phyloP scores from a whole-genome alignment of 1,284 basidiomycete species.

The Marasmius tenuissimus region DNA sequence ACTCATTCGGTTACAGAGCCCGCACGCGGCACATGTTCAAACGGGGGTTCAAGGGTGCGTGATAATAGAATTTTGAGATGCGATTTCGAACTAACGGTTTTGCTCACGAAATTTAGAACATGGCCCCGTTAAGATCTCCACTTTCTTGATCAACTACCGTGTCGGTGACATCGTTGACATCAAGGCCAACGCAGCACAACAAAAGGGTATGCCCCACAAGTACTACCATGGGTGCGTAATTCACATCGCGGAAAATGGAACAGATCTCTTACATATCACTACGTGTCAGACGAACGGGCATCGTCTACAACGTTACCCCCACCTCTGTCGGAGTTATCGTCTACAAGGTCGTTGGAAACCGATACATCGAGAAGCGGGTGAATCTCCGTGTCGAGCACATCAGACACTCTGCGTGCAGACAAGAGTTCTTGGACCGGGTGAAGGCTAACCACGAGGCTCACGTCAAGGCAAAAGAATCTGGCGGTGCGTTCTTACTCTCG shows the following conservation, averaged over 20 bases:
- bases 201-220: slow-evolving; percentile 99
- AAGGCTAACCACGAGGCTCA: slow-evolving; percentile 90
- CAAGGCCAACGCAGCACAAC: slow-evolving; percentile 98
- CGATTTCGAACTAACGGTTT: neutral
- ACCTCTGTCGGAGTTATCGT: slow-evolving; percentile 95
- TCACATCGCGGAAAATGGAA: slow-evolving; percentile 1
- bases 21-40: slow-evolving; percentile 99
- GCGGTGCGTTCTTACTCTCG: slow-evolving; percentile 59
- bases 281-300: slow-evolving; percentile 82
- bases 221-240: slow-evolving; percentile 81
- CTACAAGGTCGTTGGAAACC: slow-evolving; percentile 98
- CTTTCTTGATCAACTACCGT: slow-evolving; percentile 91
- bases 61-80: neutral
- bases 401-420: slow-evolving; percentile 96
- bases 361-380: slow-evolving; percentile 99
- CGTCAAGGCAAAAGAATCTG: slow-evolving; percentile 84
- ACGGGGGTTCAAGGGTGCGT: slow-evolving; percentile 91
- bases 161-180: slow-evolving; percentile 99
- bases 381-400: slow-evolving; percentile 99
- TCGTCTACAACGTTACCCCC: slow-evolving; percentile 98
- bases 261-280: slow-evolving; percentile 2
- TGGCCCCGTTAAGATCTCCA: slow-evolving; percentile 90
- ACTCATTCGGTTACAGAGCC: slow-evolving; percentile 99
- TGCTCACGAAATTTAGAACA: slow-evolving; percentile 62
- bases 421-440: slow-evolving; percentile 97